Evolutionary conservation across 306 rosid species (phyloP).

Genomic region (Rosa multiflora): DNA sequence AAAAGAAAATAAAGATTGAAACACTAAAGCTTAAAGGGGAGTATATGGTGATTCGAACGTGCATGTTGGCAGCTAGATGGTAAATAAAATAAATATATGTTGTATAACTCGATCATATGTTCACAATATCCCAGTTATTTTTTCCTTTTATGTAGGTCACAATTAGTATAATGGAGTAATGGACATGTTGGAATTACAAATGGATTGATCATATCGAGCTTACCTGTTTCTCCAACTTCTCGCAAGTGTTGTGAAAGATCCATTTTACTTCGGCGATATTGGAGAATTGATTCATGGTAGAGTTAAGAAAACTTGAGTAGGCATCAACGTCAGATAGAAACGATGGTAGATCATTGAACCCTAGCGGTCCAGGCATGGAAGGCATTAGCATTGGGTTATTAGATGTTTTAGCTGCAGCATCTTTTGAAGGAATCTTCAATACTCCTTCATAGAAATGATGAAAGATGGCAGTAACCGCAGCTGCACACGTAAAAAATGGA

Average conservation of each 20-base stretch:
- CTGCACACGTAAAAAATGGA: constrained; percentile 35
- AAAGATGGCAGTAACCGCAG: constrained; percentile 25
- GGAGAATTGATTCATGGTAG: constrained; percentile 6
- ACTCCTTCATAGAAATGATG: neutral
- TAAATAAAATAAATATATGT: neutral
- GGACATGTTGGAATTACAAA: neutral
- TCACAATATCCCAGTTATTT: neutral
- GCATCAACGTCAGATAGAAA: constrained; percentile 7
- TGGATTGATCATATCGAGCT: neutral
- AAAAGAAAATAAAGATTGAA: too few species aligned
- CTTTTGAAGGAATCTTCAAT: constrained; percentile 16
- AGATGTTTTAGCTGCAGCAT: neutral
- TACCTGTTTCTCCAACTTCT: constrained; percentile 28
- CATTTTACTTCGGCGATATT: constrained; percentile 19
- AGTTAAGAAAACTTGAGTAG: neutral
- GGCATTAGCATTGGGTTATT: neutral
- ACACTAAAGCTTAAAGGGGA: too few species aligned
- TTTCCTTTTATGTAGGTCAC: neutral
- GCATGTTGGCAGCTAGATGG: too few species aligned
- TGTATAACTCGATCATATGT: neutral
- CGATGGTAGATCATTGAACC: constrained; percentile 27
- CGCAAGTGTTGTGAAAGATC: constrained; percentile 24
- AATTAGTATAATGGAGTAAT: neutral
- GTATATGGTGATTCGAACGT: too few species aligned
- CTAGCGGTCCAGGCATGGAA: constrained; percentile 17